Percentiles rank a stretch among this genome's conserved stretches.
phyloP scores from a whole-genome alignment of 1,284 basidiomycete species.

The Stygiomarasmius scandens region DNA sequence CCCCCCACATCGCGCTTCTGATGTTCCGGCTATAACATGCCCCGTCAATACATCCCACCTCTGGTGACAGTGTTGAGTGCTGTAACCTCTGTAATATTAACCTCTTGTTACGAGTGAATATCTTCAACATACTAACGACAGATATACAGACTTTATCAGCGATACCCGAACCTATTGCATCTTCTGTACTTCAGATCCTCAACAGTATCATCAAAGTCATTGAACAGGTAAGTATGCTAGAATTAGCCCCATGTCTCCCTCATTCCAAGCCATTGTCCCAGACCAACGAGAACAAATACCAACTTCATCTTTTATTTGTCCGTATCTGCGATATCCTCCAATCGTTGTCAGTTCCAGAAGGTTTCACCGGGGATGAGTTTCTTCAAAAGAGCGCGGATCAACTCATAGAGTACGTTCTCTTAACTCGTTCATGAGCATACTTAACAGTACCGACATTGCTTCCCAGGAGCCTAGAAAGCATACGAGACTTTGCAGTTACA shows the following conservation, averaged over 20 bases:
- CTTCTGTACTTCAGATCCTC: neutral
- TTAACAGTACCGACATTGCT: neutral
- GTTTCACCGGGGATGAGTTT: conserved; percentile 2
- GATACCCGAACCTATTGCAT: neutral
- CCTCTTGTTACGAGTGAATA: neutral
- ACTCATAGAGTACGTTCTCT: conserved; percentile 3
- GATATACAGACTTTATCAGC: neutral
- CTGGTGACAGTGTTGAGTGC: neutral
- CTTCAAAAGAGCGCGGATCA: conserved; percentile 10
- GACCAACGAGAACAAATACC: conserved; percentile 11
- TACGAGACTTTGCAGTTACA: conserved; percentile 9
- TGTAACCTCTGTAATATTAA: conserved; percentile 1
- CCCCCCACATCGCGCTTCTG: neutral
- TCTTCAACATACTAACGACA: neutral
- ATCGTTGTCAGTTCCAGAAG: conserved; percentile 6
- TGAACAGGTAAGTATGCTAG: neutral
- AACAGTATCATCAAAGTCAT: neutral
- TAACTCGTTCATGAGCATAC: neutral
- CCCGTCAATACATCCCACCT: neutral
- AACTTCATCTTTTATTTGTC: conserved; percentile 9
- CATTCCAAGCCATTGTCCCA: neutral
- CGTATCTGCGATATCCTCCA: conserved; percentile 8
- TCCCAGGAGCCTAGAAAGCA: conserved; percentile 7
- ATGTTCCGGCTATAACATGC: too few relatives aligned
- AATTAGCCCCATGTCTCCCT: neutral